Conservation (phyloP, 1,139 yeast genomes). For the Scheffersomyces stambukii region DNA sequence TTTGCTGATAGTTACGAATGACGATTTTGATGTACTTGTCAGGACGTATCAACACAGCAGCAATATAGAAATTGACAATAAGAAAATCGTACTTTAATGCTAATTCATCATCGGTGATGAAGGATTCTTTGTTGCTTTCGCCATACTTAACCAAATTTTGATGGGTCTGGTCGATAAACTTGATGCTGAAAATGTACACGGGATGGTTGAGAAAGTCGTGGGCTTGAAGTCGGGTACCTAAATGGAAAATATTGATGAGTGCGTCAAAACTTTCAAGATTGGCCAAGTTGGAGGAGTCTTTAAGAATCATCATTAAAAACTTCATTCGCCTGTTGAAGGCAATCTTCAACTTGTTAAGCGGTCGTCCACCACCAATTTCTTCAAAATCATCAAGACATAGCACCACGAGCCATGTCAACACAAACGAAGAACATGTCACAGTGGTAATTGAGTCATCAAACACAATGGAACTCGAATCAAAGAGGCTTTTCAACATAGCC, state of each 20-base stretch:
- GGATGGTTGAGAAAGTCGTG: conserved; percentile 28
- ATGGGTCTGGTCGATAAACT: conserved; percentile 36
- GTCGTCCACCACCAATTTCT: conserved; percentile 25
- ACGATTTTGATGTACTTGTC: conserved; percentile 26
- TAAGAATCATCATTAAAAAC: conserved; percentile 30
- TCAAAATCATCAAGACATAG: conserved; percentile 35
- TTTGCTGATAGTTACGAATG: conserved; percentile 20
- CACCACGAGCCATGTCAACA: conserved; percentile 32
- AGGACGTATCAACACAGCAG: conserved; percentile 41
- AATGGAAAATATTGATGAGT: conserved; percentile 36
- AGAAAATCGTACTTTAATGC: conserved; percentile 20
- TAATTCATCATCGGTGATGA: conserved; percentile 18
- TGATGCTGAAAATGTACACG: conserved; percentile 38
- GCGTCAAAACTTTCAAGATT: conserved; percentile 43
- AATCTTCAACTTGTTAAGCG: conserved; percentile 26
- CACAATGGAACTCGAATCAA: conserved; percentile 27
- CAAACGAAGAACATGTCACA: conserved; percentile 23
- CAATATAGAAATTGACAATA: conserved; percentile 36
- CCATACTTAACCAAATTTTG: conserved; percentile 21
- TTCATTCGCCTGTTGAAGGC: conserved; percentile 35
- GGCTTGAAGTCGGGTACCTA: conserved; percentile 36
- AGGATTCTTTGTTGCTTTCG: conserved; percentile 10
- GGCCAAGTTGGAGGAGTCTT: conserved; percentile 29
- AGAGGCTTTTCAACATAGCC: conserved; percentile 24
- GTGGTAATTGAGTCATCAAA: conserved; percentile 27